Base-by-base conservation (phyloP, 805 yeast species). In the Candida qinlingensis region DNA sequence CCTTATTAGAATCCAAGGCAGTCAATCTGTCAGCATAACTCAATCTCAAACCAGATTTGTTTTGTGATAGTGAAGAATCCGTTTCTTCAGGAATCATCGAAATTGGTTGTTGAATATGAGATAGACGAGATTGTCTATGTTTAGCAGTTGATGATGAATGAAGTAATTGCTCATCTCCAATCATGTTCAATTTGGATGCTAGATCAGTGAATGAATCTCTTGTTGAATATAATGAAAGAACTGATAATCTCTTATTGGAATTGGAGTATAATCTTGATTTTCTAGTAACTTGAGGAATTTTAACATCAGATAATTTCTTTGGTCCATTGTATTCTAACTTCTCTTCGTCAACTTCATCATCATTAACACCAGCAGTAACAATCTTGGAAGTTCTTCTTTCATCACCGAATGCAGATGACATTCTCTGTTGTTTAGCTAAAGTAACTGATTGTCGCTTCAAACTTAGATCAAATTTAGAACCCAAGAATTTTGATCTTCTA, bases 191-290 rank as follows among this genome's bases (percentile, higher is more conserved):
- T 38, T 71, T 69, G 19, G 71, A 67, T 19, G 76, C 77, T 58
- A 84, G 70, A 59, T 85, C 83, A 37, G 75, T 76, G 54, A 76
- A 83, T 0, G 88, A 81, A 41, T 75, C 79, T 52, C 76, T 80
- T 3, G 90, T 80, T 1, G 91, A 84, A 57, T 83, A 82, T 65
- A 83, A 69, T 0, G 90, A 83, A 39, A 85, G 64, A n/a, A 85
- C 85, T 33, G 88, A 81, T 46, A 83, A 69, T 60, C 94, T 75
- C 65, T 81, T 85, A 59, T 80, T 80, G 6, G 81, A 77, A 48
- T 74, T 74, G 36, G 84, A 74, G 60, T 81, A 82, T 48, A 78
- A 72, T 58, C 78, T 75, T 3, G 88, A 83, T 56, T 78, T 77
- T 64, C 90, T 78, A 0, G 90, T 78, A 35, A 85, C 87, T 52